Evolutionary conservation across 495 filamentous ascomycete species (phyloP).

Genomic region (Xylaria palmicola): DNA sequence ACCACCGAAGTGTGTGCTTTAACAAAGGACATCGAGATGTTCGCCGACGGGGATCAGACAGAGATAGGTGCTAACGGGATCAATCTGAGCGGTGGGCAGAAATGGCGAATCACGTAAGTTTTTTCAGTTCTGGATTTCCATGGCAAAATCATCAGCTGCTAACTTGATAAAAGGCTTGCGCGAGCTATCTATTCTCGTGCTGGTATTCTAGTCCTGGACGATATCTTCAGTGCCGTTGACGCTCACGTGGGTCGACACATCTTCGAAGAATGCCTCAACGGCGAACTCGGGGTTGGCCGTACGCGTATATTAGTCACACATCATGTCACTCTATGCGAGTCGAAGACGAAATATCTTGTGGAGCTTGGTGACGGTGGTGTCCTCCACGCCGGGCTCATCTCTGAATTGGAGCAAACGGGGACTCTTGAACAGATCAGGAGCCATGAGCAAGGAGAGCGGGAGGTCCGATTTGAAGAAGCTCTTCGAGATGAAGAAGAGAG

Average conservation of each 20-base stretch:
- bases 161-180: slow-evolving; percentile 48
- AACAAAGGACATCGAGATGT: slow-evolving; percentile 69
- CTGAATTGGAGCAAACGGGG: slow-evolving; percentile 56
- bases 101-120: slow-evolving; percentile 67
- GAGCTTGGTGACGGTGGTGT: slow-evolving; percentile 66
- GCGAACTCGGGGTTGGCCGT: slow-evolving; percentile 63
- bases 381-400: slow-evolving; percentile 57
- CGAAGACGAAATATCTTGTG: slow-evolving; percentile 68
- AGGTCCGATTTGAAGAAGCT: slow-evolving; percentile 46
- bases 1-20: slow-evolving; percentile 70
- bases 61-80: slow-evolving; percentile 83
- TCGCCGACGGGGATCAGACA: slow-evolving; percentile 71
- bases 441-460: slow-evolving; percentile 48
- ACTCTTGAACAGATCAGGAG: slow-evolving; percentile 58
- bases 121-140: neutral
- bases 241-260: slow-evolving; percentile 77
- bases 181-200: slow-evolving; percentile 78
- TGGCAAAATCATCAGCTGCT: neutral
- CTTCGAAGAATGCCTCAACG: slow-evolving; percentile 71
- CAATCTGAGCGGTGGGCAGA: slow-evolving; percentile 80
- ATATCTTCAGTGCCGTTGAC: slow-evolving; percentile 77
- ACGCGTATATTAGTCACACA: slow-evolving; percentile 83
- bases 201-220: slow-evolving; percentile 75
- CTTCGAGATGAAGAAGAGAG: slow-evolving; percentile 41
- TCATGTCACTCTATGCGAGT: slow-evolving; percentile 69